Evolutionary conservation across 2,329 filamentous ascomycete genomes (phyloP).

Genomic region (Xylariaceae sp.): DNA sequence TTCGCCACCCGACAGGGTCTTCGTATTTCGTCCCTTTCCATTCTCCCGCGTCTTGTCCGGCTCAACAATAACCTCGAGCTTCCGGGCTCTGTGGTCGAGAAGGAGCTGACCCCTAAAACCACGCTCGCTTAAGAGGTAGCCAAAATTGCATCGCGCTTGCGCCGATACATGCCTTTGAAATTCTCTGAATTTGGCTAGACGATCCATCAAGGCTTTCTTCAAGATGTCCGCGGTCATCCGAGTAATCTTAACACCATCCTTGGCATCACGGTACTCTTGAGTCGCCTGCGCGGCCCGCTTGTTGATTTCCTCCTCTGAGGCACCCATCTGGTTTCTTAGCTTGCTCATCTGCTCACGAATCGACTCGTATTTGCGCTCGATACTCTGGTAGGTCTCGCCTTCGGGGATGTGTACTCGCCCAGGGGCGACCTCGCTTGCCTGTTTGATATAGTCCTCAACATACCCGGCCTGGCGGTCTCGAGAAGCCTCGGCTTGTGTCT

Average conservation of each 20-base stretch:
- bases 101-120: constrained; percentile 84
- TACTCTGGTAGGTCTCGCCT: constrained; percentile 66
- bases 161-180: constrained; percentile 88
- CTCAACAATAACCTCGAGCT: constrained; percentile 79
- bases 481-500: constrained; percentile 53
- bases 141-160: constrained; percentile 85
- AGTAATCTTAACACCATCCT: constrained; percentile 53
- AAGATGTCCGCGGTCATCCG: constrained; percentile 50
- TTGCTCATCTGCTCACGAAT: constrained; percentile 65
- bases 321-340: constrained; percentile 65
- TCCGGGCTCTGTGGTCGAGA: constrained; percentile 76
- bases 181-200: constrained; percentile 76
- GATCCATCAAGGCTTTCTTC: constrained; percentile 68
- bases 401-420: constrained; percentile 67
- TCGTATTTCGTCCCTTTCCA: constrained; percentile 79
- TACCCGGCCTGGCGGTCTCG: constrained; percentile 53
- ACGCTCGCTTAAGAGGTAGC: constrained; percentile 86
- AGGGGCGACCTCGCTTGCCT: constrained; percentile 61
- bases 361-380: constrained; percentile 61
- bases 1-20: constrained; percentile 92
- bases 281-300: constrained; percentile 52
- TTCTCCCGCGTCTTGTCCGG: constrained; percentile 73
- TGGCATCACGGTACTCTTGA: constrained; percentile 49
- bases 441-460: constrained; percentile 60
- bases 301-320: constrained; percentile 69